Evolutionary conservation across 1,284 basidiomycete genomes (phyloP), one percentile per base, ranked within the genome.

Genomic region (Amylostereum chailletii): DNA sequence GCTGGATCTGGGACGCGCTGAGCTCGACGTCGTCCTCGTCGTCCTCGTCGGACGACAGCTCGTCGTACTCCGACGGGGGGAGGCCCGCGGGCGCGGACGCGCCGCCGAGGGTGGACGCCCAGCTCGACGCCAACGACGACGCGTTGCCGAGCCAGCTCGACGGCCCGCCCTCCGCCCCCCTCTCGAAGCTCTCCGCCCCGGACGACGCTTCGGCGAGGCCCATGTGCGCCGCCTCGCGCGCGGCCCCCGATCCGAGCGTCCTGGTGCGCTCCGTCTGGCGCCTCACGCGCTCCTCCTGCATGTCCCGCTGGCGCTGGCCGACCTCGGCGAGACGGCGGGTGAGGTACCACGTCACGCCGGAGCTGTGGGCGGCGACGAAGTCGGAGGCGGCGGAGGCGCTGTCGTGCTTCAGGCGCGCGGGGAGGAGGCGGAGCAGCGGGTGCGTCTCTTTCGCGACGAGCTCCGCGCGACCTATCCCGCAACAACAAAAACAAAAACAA

Each of bases 271-370:
- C 90, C 51, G 87, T 66, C 60, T 93, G 87, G 7, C 90, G 79
- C 60, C 83, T 82, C 55, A 93, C 76, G 46, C 90, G 82, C 60
- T 89, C 86, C 65, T 94, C 91, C 65, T 95, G 92, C 74, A 94
- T 79, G 56, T 87, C 85, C 59, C 86, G 87, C 59, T 93, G 87
- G 26, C 66, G 72, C 60, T 90, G 82, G 56, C 88, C 86, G 19
- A 82, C 81, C 55, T 88, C 80, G 0, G 90, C 77, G 40, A 95
- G 73, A 44, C 88, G 77, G 42, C 84, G 76, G 60, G 77, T 85
- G 46, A 95, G 78, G 67, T 85, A 94, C 80, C 90, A 90, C 3
- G 86, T 90, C 57, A 95, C 79, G 58, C 86, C 79, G 19, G 88
- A 74, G 58, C 90, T 87, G 62, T 95, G 91, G 2, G 85, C 84